phyloP scores from a whole-genome alignment of 2,329 filamentous ascomycete genomes.

The Ramularia endophylla region DNA sequence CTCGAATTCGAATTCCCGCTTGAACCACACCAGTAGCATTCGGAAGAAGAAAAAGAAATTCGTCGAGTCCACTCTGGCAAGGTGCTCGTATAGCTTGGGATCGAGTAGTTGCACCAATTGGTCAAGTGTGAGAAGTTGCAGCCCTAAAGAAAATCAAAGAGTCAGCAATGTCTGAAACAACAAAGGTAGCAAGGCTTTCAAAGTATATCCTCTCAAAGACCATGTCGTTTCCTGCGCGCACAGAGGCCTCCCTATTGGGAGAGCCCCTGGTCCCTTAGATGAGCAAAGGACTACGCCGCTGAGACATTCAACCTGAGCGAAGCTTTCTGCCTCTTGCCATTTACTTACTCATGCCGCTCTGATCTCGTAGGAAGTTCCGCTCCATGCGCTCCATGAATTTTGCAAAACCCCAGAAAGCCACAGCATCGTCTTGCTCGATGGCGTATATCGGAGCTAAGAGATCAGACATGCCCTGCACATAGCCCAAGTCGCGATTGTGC shows the following conservation, averaged over 20 bases:
- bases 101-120: conserved; percentile 97
- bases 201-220: no score
- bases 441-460: conserved; percentile 93
- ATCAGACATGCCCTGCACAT: conserved; percentile 99
- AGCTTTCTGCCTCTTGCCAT: no score
- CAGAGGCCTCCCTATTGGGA: no score
- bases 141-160: no score
- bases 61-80: conserved; percentile 85
- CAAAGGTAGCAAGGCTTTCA: no score
- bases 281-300: no score
- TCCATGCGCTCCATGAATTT: conserved; percentile 98
- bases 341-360: conserved; percentile 96
- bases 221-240: no score
- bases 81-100: conserved; percentile 83
- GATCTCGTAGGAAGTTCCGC: conserved; percentile 89
- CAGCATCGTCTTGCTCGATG: conserved; percentile 92
- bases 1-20: conserved; percentile 88
- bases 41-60: conserved; percentile 99
- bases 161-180: no score
- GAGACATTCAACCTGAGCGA: no score
- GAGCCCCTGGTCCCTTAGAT: no score
- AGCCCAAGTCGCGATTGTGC: conserved; percentile 90
- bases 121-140: conserved; percentile 83
- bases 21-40: conserved; percentile 98
- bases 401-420: conserved; percentile 96